phyloP scores from a whole-genome alignment of 164 flowering plant species.

The Tetrastigma voinierianum region DNA sequence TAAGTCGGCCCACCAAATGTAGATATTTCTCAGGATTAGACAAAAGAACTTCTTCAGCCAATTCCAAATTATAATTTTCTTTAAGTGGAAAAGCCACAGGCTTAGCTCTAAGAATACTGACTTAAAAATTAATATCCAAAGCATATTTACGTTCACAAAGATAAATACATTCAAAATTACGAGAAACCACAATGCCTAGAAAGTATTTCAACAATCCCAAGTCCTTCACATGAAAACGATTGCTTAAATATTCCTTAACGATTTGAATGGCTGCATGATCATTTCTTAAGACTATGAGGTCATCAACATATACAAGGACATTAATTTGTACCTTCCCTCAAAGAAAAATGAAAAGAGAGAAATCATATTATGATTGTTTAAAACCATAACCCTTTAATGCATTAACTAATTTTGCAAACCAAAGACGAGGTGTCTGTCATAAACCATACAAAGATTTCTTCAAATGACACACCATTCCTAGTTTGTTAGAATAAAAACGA shows the following conservation, averaged over 20 bases:
- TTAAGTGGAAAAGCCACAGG: conserved; percentile 7
- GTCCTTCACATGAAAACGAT: conserved; percentile 15
- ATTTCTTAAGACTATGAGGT: conserved; percentile 10
- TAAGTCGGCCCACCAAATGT: background rate
- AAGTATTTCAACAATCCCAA: conserved; percentile 15
- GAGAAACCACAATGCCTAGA: conserved; percentile 11
- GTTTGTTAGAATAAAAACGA: background rate
- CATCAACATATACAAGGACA: conserved; percentile 9
- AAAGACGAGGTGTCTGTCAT: background rate
- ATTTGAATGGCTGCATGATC: background rate
- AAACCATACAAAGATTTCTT: conserved; percentile 9
- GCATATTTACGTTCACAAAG: conserved; percentile 12
- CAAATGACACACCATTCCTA: background rate
- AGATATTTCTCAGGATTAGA: no score
- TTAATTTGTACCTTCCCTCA: background rate
- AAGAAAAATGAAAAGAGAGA: conserved; percentile 8
- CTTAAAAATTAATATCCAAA: conserved; percentile 9
- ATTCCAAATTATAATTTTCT: conserved; percentile 2
- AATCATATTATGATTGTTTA: background rate
- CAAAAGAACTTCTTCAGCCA: no score
- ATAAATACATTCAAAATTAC: background rate
- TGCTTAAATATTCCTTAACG: background rate
- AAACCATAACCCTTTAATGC: background rate
- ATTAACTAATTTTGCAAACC: background rate
- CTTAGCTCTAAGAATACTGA: conserved; percentile 4